Base-by-base conservation (phyloP, 1,284 basidiomycete genomes). In the Apiotrichum gamsii region DNA sequence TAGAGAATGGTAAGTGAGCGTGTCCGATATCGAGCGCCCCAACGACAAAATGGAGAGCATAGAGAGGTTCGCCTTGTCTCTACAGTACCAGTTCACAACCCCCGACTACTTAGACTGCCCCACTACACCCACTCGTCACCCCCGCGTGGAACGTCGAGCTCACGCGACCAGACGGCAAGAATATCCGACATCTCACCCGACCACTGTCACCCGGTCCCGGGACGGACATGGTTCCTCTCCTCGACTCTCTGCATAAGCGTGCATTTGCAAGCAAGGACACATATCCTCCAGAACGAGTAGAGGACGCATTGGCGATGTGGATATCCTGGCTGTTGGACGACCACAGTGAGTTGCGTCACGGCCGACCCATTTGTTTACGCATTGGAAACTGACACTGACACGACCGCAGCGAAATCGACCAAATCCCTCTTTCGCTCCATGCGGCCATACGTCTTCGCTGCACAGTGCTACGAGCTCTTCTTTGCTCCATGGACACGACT, bases 181-280 rank as follows among this genome's bases (percentile, higher is more conserved):
- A 89, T 63, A 69, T 76, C 21, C 67, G 61, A 3, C 83, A 84
- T 63, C 76, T 88, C 40, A 54, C 74, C 30, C 72, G 78, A 43
- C 58, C 57, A 0, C 72, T 72, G 38, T 81, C 33, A 3, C 30
- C 40, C 3, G 48, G 52, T 0, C 49, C 43, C 2, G 40, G 45
- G 11, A 42, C 77, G 18, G 51, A 52, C 38, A 51, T 57, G 23
- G 43, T 47, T 1, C 25, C 41, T 1, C 20, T 42, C 21, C 21
- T 51, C 30, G 24, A 20, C 18, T 24, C 43, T 10, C 40, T 45
- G 16, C 51, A 54, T 21, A 30, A 18, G 5, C 37, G 41, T 11
- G 40, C 39, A 3, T 44, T 51, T n/a, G 25, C 30, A 20, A 16
- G 24, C 19, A 30, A 16, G 23, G 39, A 32, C 11, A 70, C 66